phyloP scores from a whole-genome alignment of 2,329 filamentous ascomycete species.

The Colletotrichum brevisporum region DNA sequence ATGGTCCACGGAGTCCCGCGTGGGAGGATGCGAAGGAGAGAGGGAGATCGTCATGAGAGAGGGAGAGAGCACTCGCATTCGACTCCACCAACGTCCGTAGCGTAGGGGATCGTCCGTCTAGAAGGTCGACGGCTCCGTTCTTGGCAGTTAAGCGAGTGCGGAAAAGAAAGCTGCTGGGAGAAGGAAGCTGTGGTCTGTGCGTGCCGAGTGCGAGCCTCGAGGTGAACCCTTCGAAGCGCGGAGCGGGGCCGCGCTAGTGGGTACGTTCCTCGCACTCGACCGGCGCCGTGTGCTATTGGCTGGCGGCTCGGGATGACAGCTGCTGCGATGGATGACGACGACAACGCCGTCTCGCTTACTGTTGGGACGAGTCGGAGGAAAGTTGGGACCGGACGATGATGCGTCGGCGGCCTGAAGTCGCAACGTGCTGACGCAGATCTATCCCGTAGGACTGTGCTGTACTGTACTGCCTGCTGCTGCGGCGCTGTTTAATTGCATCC shows the following conservation, averaged over 20 bases:
- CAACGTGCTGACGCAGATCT: neutral
- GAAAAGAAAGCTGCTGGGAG: conserved; percentile 12
- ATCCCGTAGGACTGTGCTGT: neutral
- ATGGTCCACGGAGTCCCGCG: too few species aligned
- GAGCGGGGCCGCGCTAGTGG: conserved; percentile 3
- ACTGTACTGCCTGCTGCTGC: neutral
- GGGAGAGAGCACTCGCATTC: too few species aligned
- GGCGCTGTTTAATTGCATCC: too few species aligned
- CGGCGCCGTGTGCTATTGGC: neutral
- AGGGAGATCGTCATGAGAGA: too few species aligned
- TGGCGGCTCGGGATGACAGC: neutral
- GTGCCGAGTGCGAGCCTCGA: conserved; percentile 26
- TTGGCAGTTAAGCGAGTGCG: conserved; percentile 37
- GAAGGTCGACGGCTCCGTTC: conserved; percentile 14
- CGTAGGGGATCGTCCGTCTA: conserved; percentile 17
- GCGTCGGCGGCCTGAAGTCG: neutral
- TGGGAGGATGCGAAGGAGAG: too few species aligned
- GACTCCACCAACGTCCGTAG: conserved; percentile 15
- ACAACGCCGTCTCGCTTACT: neutral
- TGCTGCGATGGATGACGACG: neutral
- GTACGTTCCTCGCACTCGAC: neutral
- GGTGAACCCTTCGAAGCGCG: neutral
- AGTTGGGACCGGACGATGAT: conserved; percentile 7
- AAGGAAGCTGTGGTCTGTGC: conserved; percentile 29
- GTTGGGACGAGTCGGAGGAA: conserved; percentile 1